phyloP scores from a whole-genome alignment of 192 early-diverging fungal species.

The Rhizophagus sp. region DNA sequence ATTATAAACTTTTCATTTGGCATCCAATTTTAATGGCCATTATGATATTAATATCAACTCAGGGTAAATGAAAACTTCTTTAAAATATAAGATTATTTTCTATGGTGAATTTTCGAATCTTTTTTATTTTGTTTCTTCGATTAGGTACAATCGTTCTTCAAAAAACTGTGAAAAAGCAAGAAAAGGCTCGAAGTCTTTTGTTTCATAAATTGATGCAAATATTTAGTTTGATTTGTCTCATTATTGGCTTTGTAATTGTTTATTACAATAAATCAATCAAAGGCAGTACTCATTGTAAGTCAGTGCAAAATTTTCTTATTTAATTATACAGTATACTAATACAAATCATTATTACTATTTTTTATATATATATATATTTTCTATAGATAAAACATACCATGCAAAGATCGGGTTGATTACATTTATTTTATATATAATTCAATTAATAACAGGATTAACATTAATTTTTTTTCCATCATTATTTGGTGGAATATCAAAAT shows the following conservation, averaged over 20 bases:
- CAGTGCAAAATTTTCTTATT: too few relatives aligned
- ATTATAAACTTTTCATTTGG: constrained; percentile 33
- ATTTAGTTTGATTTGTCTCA: constrained; percentile 15
- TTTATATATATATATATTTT: neutral
- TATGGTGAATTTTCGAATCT: too few relatives aligned
- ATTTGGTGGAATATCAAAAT: constrained; percentile 31
- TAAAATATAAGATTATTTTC: too few relatives aligned
- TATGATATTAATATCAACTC: constrained; percentile 29
- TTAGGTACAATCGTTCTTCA: constrained; percentile 40
- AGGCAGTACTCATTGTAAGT: constrained; percentile 34
- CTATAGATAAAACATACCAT: constrained; percentile 27
- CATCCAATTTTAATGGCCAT: constrained; percentile 38
- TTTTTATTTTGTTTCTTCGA: too few relatives aligned
- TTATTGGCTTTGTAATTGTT: constrained; percentile 32
- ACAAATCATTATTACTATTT: too few relatives aligned
- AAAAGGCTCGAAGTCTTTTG: constrained; percentile 33
- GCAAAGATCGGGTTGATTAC: constrained; percentile 35
- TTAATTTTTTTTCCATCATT: constrained; percentile 33
- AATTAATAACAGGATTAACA: constrained; percentile 32
- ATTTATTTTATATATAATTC: constrained; percentile 31
- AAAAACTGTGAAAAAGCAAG: constrained; percentile 30
- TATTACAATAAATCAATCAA: constrained; percentile 31
- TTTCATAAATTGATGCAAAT: constrained; percentile 33
- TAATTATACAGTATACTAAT: too few relatives aligned
- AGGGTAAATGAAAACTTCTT: constrained; percentile 28